Percentiles rank a stretch among this genome's conserved stretches.
These are phyloP conservation scores for Pezicula carpinea DNA, from an alignment of 2,329 filamentous ascomycete genomes.

Conservation along the genomic window DNA sequence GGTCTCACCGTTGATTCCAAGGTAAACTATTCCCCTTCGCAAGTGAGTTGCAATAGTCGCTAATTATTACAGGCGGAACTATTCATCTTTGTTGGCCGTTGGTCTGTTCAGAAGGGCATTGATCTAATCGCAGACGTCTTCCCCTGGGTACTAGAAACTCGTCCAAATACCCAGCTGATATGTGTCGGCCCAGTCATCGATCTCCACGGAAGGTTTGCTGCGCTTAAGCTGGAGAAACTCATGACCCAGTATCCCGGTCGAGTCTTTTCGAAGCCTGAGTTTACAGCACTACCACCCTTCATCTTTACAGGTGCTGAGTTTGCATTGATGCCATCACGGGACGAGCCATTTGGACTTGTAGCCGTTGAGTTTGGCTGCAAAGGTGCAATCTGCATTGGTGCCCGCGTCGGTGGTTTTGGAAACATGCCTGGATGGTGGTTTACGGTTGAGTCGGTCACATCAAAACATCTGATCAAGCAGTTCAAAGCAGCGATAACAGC, in stretches of 20 bases:
- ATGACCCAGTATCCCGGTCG: slow-evolving; percentile 61
- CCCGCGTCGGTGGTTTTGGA: slow-evolving; percentile 59
- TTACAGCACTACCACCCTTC: slow-evolving; percentile 59
- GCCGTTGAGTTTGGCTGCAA: slow-evolving; percentile 66
- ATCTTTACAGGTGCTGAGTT: slow-evolving; percentile 67
- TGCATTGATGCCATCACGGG: slow-evolving; percentile 60
- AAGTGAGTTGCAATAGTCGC: background rate
- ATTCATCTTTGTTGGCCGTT: slow-evolving; percentile 64
- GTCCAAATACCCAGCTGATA: slow-evolving; percentile 55
- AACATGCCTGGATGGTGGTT: slow-evolving; percentile 70
- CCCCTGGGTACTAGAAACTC: slow-evolving; percentile 55
- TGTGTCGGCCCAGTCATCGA: slow-evolving; percentile 63
- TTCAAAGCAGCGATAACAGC: slow-evolving; percentile 59
- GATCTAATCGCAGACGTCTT: slow-evolving; percentile 65
- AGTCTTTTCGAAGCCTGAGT: slow-evolving; percentile 62
- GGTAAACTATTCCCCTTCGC: background rate
- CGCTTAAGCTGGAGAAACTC: slow-evolving; percentile 56
- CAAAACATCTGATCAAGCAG: slow-evolving; percentile 57
- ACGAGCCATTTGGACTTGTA: slow-evolving; percentile 64
- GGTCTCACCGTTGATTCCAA: slow-evolving; percentile 54
- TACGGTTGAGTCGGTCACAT: slow-evolving; percentile 59
- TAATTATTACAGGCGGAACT: slow-evolving; percentile 44
- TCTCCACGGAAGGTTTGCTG: slow-evolving; percentile 62
- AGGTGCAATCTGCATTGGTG: slow-evolving; percentile 61
- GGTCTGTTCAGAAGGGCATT: slow-evolving; percentile 65